Conservation (phyloP, 2,329 filamentous ascomycete species). For the Fusarium nygamai region DNA sequence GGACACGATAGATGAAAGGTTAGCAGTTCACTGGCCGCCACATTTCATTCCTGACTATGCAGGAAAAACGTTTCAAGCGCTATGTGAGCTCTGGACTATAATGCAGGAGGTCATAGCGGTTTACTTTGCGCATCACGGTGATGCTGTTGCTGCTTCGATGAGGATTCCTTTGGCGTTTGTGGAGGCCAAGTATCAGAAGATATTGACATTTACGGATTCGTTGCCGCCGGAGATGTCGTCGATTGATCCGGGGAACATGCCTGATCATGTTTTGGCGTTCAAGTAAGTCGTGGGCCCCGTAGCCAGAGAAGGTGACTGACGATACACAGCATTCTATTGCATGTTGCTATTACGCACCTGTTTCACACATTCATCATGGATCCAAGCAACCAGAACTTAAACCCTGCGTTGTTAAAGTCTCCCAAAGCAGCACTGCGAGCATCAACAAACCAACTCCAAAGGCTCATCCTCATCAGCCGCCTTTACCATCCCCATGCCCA, state of each 20-base stretch:
- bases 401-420: not conserved
- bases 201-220: conserved; percentile 14
- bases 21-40: conserved; percentile 27
- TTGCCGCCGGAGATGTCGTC: conserved; percentile 6
- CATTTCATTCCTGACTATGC: conserved; percentile 19
- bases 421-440: not conserved
- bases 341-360: conserved; percentile 5
- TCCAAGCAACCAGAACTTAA: not conserved
- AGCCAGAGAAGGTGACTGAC: not conserved
- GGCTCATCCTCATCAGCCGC: conserved; percentile 11
- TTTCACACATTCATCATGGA: conserved; percentile 22
- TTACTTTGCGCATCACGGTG: conserved; percentile 7
- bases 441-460: conserved; percentile 14
- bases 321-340: not conserved
- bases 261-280: conserved; percentile 19
- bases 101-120: conserved; percentile 29
- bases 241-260: not conserved
- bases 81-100: conserved; percentile 33
- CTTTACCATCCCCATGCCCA: conserved; percentile 11
- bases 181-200: conserved; percentile 21
- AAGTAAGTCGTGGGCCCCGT: not conserved
- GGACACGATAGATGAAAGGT: conserved; percentile 16
- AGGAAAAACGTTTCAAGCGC: conserved; percentile 25
- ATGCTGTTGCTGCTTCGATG: not conserved
- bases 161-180: conserved; percentile 20